Conservation (phyloP, 73 alveolate species). For the Tetrahymena thermophila region DNA sequence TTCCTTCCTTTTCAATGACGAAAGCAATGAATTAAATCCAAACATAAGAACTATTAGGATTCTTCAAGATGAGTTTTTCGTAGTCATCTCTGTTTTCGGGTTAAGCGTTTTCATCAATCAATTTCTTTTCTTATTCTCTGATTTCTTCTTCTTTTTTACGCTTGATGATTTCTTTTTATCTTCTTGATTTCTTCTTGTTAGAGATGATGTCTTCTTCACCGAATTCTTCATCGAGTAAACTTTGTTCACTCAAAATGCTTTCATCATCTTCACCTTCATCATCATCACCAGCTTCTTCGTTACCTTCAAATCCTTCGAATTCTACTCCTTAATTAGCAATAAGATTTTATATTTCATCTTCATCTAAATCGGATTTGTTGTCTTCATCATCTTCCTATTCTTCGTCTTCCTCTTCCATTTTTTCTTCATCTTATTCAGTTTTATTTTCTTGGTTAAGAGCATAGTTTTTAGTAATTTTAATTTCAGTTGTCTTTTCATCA, state of each 20-base stretch:
- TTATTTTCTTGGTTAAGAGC: background rate
- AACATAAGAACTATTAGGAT: slow-evolving; percentile 69
- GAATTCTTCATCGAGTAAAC: slow-evolving; percentile 32
- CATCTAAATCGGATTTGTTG: slow-evolving; percentile 46
- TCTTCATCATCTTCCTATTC: slow-evolving; percentile 57
- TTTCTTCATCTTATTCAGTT: slow-evolving; percentile 19
- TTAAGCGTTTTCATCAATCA: slow-evolving; percentile 43
- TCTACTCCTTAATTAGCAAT: slow-evolving; percentile 47
- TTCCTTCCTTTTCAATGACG: slow-evolving; percentile 72
- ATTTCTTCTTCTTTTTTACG: slow-evolving; percentile 69
- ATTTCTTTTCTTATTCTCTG: slow-evolving; percentile 61
- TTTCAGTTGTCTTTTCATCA: background rate
- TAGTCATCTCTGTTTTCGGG: slow-evolving; percentile 67
- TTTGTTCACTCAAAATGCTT: slow-evolving; percentile 1
- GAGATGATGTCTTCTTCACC: slow-evolving; percentile 44
- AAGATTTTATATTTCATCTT: slow-evolving; percentile 40
- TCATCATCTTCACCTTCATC: slow-evolving; percentile 53
- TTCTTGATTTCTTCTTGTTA: slow-evolving; percentile 53
- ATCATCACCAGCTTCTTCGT: slow-evolving; percentile 53
- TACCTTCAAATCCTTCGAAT: slow-evolving; percentile 54
- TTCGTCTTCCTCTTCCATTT: slow-evolving; percentile 47
- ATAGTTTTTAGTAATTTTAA: background rate
- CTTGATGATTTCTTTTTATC: slow-evolving; percentile 51
- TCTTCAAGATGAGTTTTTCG: slow-evolving; percentile 56
- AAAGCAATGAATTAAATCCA: slow-evolving; percentile 90